Evolutionary conservation across 495 filamentous ascomycete species (phyloP).

Genomic region (Xylaria scruposa): DNA sequence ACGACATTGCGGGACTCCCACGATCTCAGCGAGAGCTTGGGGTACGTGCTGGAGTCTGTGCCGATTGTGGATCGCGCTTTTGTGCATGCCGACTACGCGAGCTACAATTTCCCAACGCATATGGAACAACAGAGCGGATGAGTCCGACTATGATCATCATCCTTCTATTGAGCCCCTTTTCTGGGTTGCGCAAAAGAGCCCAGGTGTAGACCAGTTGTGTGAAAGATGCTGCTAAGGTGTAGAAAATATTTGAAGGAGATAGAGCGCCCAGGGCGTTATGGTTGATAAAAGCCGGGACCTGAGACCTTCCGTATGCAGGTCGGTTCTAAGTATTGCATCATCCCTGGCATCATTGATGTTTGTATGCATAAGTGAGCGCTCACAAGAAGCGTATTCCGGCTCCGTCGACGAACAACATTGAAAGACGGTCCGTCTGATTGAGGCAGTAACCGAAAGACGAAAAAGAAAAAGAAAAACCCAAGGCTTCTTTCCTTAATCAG

Average conservation of each 20-base stretch:
- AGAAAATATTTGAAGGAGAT: not conserved
- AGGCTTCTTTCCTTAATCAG: not conserved
- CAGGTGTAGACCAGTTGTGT: not conserved
- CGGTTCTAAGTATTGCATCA: not conserved
- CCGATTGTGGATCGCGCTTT: slow-evolving; percentile 72
- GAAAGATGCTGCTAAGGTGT: not conserved
- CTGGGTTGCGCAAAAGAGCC: not conserved
- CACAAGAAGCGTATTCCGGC: not conserved
- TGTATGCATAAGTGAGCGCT: slow-evolving; percentile 11
- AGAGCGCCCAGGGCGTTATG: not conserved
- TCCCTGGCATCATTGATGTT: not conserved
- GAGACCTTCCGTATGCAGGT: not conserved
- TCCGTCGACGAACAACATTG: not conserved
- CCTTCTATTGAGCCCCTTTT: not conserved
- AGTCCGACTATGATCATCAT: not conserved
- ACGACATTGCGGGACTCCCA: slow-evolving; percentile 84
- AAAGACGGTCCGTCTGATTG: not conserved
- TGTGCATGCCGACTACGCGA: slow-evolving; percentile 82
- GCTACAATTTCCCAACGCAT: slow-evolving; percentile 83
- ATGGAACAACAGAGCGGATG: slow-evolving; percentile 72
- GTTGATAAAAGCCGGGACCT: not conserved
- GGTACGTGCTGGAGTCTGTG: slow-evolving; percentile 90
- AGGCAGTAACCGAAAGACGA: not conserved
- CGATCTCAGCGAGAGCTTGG: slow-evolving; percentile 82
- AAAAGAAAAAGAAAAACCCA: not conserved